Conservation (phyloP, 805 yeast species). For the Kazachstania bromeliacearum region DNA sequence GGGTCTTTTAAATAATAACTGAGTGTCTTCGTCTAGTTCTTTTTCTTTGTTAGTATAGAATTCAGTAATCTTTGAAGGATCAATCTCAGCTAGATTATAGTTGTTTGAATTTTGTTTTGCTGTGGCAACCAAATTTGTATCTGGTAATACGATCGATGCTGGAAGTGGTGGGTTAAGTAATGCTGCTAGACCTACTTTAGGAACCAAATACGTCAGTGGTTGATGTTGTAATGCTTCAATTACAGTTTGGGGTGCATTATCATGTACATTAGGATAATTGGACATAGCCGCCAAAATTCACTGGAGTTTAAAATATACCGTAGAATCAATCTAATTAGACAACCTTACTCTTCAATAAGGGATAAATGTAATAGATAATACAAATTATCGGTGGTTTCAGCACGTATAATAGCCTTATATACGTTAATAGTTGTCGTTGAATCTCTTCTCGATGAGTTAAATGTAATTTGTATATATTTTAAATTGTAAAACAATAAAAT, state of each 20-base stretch:
- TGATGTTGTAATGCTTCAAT: slow-evolving; percentile 18
- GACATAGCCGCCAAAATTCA: slow-evolving; percentile 24
- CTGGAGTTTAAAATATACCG: too few species aligned
- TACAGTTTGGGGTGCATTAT: slow-evolving; percentile 21
- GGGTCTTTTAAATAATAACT: slow-evolving; percentile 15
- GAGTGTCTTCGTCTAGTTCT: slow-evolving; percentile 3
- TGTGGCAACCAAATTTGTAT: neutral
- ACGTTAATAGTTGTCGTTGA: too few species aligned
- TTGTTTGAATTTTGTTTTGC: neutral
- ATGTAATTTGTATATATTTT: too few species aligned
- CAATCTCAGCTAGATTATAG: neutral
- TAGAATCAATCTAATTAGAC: too few species aligned
- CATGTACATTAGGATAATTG: slow-evolving; percentile 24
- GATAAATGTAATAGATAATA: too few species aligned
- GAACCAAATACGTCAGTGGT: slow-evolving; percentile 23
- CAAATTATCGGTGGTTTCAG: too few species aligned
- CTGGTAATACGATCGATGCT: neutral
- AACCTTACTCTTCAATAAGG: too few species aligned
- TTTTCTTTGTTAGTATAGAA: slow-evolving; percentile 1
- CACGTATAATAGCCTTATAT: too few species aligned
- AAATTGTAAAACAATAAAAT: too few species aligned
- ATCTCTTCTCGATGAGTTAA: too few species aligned
- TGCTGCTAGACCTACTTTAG: slow-evolving; percentile 19
- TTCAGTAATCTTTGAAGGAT: neutral
- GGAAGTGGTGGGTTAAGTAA: slow-evolving; percentile 3